A percentile compares a stretch with the other conserved stretches of the same genome.
Evolutionary conservation across 2,329 filamentous ascomycete genomes (phyloP).

Genomic region (Ceratocystis papillata): DNA sequence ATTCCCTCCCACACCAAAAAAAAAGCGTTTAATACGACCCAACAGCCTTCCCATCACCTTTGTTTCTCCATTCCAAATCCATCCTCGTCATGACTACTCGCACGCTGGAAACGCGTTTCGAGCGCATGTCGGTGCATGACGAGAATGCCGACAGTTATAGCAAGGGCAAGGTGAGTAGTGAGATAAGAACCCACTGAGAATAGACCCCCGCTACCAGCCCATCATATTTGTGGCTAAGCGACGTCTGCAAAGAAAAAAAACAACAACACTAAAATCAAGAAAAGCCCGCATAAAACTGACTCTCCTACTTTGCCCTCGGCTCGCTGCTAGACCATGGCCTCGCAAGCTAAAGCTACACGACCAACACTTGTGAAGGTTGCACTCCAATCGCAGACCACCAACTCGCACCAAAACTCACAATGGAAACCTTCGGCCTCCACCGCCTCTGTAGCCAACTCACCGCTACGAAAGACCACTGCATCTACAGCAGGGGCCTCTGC

Average conservation of each 20-base stretch:
- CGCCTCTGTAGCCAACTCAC: conserved; percentile 6
- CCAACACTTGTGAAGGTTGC: conserved; percentile 79
- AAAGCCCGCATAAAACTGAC: neutral
- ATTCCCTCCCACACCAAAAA: neutral
- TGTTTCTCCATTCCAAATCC: neutral
- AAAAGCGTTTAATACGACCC: neutral
- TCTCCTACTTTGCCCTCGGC: neutral
- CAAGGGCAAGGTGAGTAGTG: conserved; percentile 61
- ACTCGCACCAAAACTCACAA: conserved; percentile 40
- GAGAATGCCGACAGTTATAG: conserved; percentile 62
- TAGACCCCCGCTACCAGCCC: neutral
- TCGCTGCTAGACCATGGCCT: conserved; percentile 20
- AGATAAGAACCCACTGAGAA: conserved; percentile 8
- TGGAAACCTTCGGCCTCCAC: conserved; percentile 18
- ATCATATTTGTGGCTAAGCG: conserved; percentile 10
- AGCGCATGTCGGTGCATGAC: conserved; percentile 80
- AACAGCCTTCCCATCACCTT: neutral
- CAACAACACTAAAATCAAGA: conserved; percentile 7
- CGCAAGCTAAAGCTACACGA: conserved; percentile 31
- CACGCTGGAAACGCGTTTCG: conserved; percentile 74
- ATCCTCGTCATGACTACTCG: conserved; percentile 53
- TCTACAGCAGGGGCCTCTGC: conserved; percentile 21
- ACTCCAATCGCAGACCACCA: conserved; percentile 65
- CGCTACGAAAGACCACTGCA: conserved; percentile 17
- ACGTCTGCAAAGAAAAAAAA: neutral